Base-by-base conservation (phyloP, 2,329 filamentous ascomycete species). In the Clonostachys sp. region DNA sequence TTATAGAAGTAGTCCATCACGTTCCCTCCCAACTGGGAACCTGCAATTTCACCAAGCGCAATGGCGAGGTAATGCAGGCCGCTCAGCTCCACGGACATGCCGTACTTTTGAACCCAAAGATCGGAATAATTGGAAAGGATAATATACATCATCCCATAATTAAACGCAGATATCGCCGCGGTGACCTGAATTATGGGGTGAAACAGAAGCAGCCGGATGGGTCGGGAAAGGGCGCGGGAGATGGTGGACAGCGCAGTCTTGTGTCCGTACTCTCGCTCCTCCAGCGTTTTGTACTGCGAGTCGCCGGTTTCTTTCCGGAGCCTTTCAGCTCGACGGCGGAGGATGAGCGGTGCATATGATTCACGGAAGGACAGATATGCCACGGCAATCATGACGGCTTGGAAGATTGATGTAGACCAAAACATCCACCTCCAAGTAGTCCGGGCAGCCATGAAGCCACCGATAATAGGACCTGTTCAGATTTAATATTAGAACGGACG, bases 21-120 rank as follows among this genome's bases (percentile, higher is more conserved):
- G 0, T 61, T 59, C 0, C 68, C 73, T 9, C 68, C 67, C 2
- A 78, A 53, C 49, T 80, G 74, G 0, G 73, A 68, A 8, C 75
- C 81, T 1, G 77, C 59, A 47, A 83, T 71, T 62, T 86, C 85
- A 2, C 85, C 85, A 0, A 85, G 39, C 0, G 78, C 81, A 17
- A 81, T 73, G 10, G 83, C 78, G 39, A 86, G 73, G 61, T 84
- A 86, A 60, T 86, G 83, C 1, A 87, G 61, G 1, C 80, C 80
- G n/a, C 77, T 80, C 30, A 80, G 78, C 45, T 78, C 76, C 10
- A 75, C 67, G 1, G 73, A 72, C 55, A 84, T 71, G 46, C 70
- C 57, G 55, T 88, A 89, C 13, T 69, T 62, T 0, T 58, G 53
- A 3, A 61, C 68, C 80, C 81, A 87, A 1, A 88, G 66, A 0